Evolutionary conservation across 371 early-diverging fungal genomes (phyloP).

Genomic region (Apophysomyces trapeziformis): DNA sequence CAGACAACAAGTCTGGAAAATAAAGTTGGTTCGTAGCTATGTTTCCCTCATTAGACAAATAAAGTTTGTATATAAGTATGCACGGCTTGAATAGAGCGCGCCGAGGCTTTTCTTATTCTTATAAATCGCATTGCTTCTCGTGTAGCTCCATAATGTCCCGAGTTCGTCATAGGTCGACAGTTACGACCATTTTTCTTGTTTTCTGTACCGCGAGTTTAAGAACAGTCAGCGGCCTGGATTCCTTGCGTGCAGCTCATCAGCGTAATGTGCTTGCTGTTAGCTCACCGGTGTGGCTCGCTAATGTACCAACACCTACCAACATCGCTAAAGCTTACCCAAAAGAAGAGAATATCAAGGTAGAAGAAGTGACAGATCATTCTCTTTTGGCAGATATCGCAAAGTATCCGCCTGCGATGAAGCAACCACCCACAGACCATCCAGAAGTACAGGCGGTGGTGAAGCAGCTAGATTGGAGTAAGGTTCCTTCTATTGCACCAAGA

Average conservation of each 20-base stretch:
- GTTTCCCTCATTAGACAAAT: too few species aligned
- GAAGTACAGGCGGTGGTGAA: slow-evolving; percentile 40
- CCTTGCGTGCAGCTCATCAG: background rate
- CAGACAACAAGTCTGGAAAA: too few species aligned
- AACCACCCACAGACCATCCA: slow-evolving; percentile 28
- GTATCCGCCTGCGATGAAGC: slow-evolving; percentile 19
- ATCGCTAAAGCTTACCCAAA: background rate
- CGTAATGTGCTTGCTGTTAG: slow-evolving; percentile 9
- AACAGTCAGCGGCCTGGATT: background rate
- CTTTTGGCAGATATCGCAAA: slow-evolving; percentile 6
- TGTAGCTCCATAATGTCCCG: background rate
- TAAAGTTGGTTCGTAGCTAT: too few species aligned
- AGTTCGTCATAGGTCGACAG: background rate
- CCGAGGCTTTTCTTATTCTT: background rate
- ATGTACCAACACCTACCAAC: slow-evolving; percentile 17
- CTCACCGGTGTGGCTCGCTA: slow-evolving; percentile 14
- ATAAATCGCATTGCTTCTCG: background rate
- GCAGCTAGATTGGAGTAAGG: slow-evolving; percentile 44
- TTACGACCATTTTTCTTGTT: background rate
- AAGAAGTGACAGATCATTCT: background rate
- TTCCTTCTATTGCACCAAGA: slow-evolving; percentile 30
- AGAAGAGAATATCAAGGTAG: slow-evolving; percentile 3
- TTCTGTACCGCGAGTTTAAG: background rate
- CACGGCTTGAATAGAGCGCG: too few species aligned
- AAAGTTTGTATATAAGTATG: too few species aligned